phyloP scores from a whole-genome alignment of 2,329 filamentous ascomycete species.

The Ceratocystis alfenasii region DNA sequence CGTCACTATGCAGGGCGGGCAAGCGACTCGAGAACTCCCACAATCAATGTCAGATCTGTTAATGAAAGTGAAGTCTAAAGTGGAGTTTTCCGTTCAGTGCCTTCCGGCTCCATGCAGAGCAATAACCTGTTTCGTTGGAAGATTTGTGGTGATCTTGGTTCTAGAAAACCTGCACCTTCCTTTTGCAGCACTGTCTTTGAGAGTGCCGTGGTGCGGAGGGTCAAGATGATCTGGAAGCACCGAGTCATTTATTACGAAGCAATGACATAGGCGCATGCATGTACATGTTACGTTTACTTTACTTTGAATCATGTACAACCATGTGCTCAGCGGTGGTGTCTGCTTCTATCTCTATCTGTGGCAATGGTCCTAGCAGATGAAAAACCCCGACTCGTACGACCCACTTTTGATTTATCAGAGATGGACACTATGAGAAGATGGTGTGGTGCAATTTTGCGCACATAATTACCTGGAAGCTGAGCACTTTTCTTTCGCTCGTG shows the following conservation, averaged over 20 bases:
- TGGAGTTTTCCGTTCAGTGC: not conserved
- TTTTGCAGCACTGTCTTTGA: not conserved
- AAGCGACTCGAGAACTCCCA: not conserved
- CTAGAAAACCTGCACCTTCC: not conserved
- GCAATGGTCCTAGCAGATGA: not conserved
- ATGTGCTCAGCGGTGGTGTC: not conserved
- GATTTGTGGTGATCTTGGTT: not conserved
- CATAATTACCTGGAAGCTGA: not conserved
- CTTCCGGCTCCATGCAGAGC: not conserved
- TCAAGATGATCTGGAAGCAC: not conserved
- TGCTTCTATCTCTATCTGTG: not conserved
- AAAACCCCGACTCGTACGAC: slow-evolving; percentile 3
- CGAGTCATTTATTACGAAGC: not conserved
- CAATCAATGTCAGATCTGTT: not conserved
- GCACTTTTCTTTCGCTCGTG: not conserved
- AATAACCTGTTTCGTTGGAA: not conserved
- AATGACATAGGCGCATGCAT: not conserved
- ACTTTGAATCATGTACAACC: not conserved
- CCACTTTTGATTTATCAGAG: not conserved
- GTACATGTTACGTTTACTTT: not conserved
- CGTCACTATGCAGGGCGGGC: too few species aligned
- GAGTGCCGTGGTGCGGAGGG: not conserved
- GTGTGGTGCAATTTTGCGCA: not conserved
- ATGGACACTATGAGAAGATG: not conserved
- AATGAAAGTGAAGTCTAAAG: slow-evolving; percentile 3